Evolutionary conservation across 2,329 filamentous ascomycete species (phyloP).

Genomic region (Claviceps pusilla): DNA sequence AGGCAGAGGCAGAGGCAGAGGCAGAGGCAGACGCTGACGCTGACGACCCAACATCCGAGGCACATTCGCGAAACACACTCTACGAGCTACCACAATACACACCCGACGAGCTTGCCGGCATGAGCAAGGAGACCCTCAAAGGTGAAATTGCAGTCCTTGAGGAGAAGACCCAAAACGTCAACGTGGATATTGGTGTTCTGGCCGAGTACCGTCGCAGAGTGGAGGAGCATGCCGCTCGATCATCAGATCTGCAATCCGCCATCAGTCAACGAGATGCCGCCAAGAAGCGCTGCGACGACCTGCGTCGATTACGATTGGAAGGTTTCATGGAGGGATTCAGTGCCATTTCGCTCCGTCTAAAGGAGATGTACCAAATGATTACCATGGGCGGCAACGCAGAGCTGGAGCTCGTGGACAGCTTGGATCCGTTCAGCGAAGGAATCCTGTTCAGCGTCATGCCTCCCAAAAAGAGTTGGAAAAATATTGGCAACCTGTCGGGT

Average conservation of each 20-base stretch:
- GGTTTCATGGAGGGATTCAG: conserved; percentile 98
- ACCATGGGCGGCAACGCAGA: conserved; percentile 99
- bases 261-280: conserved; percentile 66
- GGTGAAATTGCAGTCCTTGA: conserved; percentile 47
- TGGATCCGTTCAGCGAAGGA: conserved; percentile 93
- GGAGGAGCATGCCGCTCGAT: conserved; percentile 66
- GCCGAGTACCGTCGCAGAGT: conserved; percentile 77
- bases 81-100: conserved; percentile 65
- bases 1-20: conserved; percentile 2
- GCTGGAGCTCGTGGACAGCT: conserved; percentile 85
- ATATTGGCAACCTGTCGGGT: conserved; percentile 88
- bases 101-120: conserved; percentile 50
- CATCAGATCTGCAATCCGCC: conserved; percentile 68
- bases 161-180: conserved; percentile 65
- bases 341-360: conserved; percentile 81
- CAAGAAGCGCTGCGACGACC: conserved; percentile 84
- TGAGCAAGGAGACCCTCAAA: conserved; percentile 47
- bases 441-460: conserved; percentile 98
- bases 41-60: conserved; percentile 12
- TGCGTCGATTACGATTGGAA: conserved; percentile 76
- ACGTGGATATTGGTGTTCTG: conserved; percentile 77
- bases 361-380: conserved; percentile 99
- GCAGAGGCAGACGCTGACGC: conserved; percentile 11
- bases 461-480: conserved; percentile 99
- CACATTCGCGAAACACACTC: conserved; percentile 20